phyloP scores from a whole-genome alignment of 1,284 basidiomycete genomes.

The Austroboletus olivaceoglutinosus region DNA sequence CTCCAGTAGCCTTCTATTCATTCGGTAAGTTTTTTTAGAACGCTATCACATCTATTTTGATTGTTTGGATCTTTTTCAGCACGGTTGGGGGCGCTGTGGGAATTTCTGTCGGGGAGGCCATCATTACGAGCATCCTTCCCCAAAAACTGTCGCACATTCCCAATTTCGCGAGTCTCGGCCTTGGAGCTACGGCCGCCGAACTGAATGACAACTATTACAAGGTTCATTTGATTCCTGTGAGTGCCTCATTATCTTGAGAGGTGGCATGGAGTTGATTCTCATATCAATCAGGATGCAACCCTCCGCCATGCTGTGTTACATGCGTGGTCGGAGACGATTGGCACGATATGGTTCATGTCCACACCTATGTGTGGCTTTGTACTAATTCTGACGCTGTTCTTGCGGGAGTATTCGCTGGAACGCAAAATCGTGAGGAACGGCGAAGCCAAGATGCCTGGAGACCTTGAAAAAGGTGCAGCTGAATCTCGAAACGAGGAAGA shows the following conservation, averaged over 20 bases:
- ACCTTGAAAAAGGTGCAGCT: conserved; percentile 9
- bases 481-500: no score
- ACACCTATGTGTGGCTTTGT: conserved; percentile 59
- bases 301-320: conserved; percentile 55
- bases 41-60: background rate
- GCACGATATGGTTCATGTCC: conserved; percentile 69
- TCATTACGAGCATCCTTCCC: conserved; percentile 62
- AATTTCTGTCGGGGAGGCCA: conserved; percentile 68
- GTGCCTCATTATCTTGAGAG: background rate
- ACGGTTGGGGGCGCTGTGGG: conserved; percentile 74
- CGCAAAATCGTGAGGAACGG: conserved; percentile 46
- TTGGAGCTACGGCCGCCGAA: conserved; percentile 52
- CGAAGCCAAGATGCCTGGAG: conserved; percentile 27
- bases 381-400: conserved; percentile 57
- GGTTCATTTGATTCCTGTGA: conserved; percentile 55
- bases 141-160: conserved; percentile 50
- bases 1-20: conserved; percentile 68
- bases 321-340: conserved; percentile 69
- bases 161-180: conserved; percentile 32
- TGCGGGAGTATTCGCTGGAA: conserved; percentile 62
- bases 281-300: conserved; percentile 42
- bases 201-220: conserved; percentile 54
- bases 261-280: background rate
- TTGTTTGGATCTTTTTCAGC: conserved; percentile 30
- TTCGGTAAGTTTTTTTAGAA: conserved; percentile 47